These are phyloP conservation scores for Zymoseptoria tritici DNA, from an alignment of 2,329 filamentous ascomycete species.

Conservation along the genomic window DNA sequence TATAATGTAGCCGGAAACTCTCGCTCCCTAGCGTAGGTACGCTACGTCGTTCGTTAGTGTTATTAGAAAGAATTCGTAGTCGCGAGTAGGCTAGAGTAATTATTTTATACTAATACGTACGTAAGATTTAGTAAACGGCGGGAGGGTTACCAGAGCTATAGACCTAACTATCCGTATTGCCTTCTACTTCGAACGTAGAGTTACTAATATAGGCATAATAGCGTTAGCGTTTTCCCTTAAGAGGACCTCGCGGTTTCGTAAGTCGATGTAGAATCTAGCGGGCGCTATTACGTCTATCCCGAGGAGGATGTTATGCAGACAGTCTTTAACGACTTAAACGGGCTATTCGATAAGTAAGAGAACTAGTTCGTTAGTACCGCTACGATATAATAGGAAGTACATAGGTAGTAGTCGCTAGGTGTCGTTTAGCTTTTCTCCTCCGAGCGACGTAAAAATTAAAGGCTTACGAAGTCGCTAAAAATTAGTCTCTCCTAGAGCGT, in stretches of 20 bases:
- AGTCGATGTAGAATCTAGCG: neutral
- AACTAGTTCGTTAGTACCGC: neutral
- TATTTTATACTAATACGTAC: neutral
- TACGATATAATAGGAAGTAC: neutral
- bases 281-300: neutral
- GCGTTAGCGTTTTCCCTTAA: neutral
- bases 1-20: neutral
- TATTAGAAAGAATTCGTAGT: neutral
- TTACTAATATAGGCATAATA: neutral
- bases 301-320: neutral
- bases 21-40: neutral
- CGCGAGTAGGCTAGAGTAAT: neutral
- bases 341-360: neutral
- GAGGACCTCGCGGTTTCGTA: neutral
- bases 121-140: neutral
- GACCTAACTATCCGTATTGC: neutral
- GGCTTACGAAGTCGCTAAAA: neutral
- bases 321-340: neutral
- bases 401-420: neutral
- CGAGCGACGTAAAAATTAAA: neutral
- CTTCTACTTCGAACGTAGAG: neutral
- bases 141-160: neutral
- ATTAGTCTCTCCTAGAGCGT: neutral
- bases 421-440: neutral
- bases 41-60: neutral